A percentile compares a stretch with the other conserved stretches of the same genome.
phyloP scores from a whole-genome alignment of 768 basidiomycete species.

The Boletus reticulatus region DNA sequence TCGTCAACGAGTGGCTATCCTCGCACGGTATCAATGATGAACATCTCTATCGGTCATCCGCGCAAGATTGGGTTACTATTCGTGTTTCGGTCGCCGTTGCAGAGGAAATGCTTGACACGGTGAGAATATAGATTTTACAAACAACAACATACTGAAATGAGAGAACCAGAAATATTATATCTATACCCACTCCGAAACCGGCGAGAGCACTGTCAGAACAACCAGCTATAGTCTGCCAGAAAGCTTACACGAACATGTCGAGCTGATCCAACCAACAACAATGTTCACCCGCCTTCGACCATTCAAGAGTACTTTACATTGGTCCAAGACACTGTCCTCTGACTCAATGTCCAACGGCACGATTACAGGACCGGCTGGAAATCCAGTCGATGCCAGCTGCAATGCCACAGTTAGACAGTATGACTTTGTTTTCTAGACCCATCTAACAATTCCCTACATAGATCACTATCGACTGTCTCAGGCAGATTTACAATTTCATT shows the following conservation, averaged over 20 bases:
- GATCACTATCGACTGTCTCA: constrained; percentile 53
- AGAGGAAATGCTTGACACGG: constrained; percentile 70
- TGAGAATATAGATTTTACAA: constrained; percentile 25
- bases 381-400: constrained; percentile 46
- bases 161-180: constrained; percentile 54
- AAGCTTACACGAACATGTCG: constrained; percentile 56
- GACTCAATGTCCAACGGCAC: constrained; percentile 1
- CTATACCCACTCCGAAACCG: constrained; percentile 55
- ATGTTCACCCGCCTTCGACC: constrained; percentile 52
- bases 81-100: constrained; percentile 56
- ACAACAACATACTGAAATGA: background rate
- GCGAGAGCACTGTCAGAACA: constrained; percentile 60
- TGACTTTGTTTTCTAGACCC: background rate
- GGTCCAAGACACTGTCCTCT: constrained; percentile 13
- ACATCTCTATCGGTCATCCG: constrained; percentile 53
- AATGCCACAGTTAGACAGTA: constrained; percentile 30
- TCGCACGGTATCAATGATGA: constrained; percentile 51
- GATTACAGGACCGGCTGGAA: constrained; percentile 33
- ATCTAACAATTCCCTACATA: background rate
- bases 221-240: constrained; percentile 66
- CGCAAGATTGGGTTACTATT: constrained; percentile 67
- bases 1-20: constrained; percentile 62
- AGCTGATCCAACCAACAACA: constrained; percentile 72
- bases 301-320: constrained; percentile 41
- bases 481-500: constrained; percentile 53